phyloP scores from a whole-genome alignment of 2,329 filamentous ascomycete genomes.

The Paradendryphiella salina region DNA sequence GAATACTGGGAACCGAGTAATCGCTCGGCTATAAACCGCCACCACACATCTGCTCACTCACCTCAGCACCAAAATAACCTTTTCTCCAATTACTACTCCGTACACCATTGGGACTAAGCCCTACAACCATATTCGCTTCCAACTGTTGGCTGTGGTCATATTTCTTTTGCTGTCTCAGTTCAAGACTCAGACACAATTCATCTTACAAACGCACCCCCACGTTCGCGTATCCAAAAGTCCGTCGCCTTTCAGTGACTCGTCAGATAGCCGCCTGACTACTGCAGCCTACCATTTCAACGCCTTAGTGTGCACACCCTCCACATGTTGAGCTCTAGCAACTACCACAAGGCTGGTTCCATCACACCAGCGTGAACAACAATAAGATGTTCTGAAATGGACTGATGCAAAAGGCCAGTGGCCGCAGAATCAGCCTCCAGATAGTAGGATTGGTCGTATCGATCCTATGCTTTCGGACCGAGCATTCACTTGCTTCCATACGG shows the following conservation, averaged over 20 bases:
- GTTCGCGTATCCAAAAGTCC: neutral
- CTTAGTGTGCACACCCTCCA: neutral
- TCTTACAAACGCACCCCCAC: constrained; percentile 1
- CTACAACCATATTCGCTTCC: constrained; percentile 4
- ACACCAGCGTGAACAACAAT: neutral
- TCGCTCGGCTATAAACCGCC: constrained; percentile 6
- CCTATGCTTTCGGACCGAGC: neutral
- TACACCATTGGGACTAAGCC: constrained; percentile 1
- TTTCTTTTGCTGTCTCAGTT: neutral
- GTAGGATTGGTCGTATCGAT: neutral
- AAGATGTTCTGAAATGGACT: neutral
- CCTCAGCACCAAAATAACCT: constrained; percentile 15
- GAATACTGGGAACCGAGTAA: constrained; percentile 9
- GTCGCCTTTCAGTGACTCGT: neutral
- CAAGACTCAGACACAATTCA: neutral
- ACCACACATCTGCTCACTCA: constrained; percentile 9
- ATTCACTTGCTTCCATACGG: neutral
- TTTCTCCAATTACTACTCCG: neutral
- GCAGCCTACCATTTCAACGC: constrained; percentile 6
- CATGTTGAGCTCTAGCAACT: neutral
- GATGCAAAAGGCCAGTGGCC: neutral
- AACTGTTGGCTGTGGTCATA: constrained; percentile 2
- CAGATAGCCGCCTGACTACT: constrained; percentile 10
- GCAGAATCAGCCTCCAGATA: neutral
- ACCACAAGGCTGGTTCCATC: neutral